Evolutionary conservation across 345 rosid species (phyloP).

Genomic region (Citrus trifoliata): DNA sequence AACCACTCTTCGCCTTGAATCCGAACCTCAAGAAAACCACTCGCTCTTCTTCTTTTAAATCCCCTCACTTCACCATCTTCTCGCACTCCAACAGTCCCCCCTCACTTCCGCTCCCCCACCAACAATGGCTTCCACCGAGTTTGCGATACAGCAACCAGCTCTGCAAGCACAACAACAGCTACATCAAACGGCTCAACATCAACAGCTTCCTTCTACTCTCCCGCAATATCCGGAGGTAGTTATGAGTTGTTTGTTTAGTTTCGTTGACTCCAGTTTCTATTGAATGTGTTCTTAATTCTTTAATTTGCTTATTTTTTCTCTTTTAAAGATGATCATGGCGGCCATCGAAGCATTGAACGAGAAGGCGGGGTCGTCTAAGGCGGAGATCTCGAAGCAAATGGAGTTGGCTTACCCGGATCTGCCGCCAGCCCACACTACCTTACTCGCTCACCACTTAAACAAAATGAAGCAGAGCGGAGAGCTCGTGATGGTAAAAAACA

Average conservation of each 20-base stretch:
- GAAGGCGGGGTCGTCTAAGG: constrained; percentile 50
- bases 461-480: constrained; percentile 64
- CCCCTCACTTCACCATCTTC: constrained; percentile 11
- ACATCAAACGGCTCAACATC: background rate
- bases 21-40: constrained; percentile 6
- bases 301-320: too few relatives aligned
- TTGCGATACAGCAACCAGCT: background rate
- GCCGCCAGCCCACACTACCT: constrained; percentile 57
- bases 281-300: background rate
- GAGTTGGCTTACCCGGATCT: constrained; percentile 50
- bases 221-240: constrained; percentile 44
- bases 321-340: constrained; percentile 60
- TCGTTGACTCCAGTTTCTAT: background rate
- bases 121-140: constrained; percentile 18
- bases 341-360: constrained; percentile 66
- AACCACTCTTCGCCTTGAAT: background rate
- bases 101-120: background rate
- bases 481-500: constrained; percentile 60
- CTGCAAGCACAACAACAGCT: background rate
- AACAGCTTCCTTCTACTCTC: background rate
- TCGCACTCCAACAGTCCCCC: background rate
- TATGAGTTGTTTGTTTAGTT: background rate
- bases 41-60: constrained; percentile 19
- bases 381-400: constrained; percentile 57
- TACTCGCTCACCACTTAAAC: constrained; percentile 60